Conservation (phyloP, 352 stramenopile genomes). For the Phytophthora pinifolia region DNA sequence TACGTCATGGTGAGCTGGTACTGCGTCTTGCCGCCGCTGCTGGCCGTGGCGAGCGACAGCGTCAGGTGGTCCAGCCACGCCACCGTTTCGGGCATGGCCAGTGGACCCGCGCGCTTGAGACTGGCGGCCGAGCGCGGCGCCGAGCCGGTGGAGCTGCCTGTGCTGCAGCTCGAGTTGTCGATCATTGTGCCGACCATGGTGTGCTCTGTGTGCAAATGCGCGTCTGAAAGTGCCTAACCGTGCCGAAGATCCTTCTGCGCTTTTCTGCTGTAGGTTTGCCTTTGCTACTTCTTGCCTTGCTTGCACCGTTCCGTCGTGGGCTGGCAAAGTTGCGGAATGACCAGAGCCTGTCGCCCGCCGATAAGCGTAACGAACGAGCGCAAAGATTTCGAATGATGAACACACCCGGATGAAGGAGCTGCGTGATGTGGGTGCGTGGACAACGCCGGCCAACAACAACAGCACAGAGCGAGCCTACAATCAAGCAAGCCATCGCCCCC, state of each 20-base stretch:
- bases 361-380: conserved; percentile 2
- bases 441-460: no score
- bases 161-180: conserved; percentile 24
- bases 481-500: no score
- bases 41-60: conserved; percentile 26
- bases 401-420: no score
- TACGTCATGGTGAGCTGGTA: conserved; percentile 42
- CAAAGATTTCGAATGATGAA: no score
- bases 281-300: neutral
- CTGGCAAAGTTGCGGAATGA: conserved; percentile 19
- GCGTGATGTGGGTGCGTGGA: no score
- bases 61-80: conserved; percentile 39
- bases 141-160: conserved; percentile 9
- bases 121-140: conserved; percentile 25
- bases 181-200: conserved; percentile 26
- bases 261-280: neutral
- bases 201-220: neutral
- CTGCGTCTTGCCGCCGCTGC: conserved; percentile 21
- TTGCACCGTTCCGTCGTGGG: conserved; percentile 2
- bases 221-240: neutral
- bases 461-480: no score
- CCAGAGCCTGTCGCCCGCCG: neutral
- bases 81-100: conserved; percentile 31
- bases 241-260: conserved; percentile 15
- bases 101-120: conserved; percentile 26